These are phyloP conservation scores for Chaetomiaceae sp. DNA, from an alignment of 2,329 filamentous ascomycete species.

Conservation along the genomic window DNA sequence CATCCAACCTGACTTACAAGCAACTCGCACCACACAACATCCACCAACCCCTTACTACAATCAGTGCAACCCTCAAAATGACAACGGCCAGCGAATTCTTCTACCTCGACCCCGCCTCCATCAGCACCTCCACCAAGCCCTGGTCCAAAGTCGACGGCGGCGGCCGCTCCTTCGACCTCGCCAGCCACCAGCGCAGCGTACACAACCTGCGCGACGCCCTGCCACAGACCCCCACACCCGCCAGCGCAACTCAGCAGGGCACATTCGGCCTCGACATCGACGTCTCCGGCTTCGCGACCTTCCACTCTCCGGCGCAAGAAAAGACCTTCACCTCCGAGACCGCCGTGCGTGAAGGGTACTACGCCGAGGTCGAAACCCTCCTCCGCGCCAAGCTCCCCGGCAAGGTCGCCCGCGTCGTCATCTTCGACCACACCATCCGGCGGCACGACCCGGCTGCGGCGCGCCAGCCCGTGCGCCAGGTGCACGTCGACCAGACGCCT, in stretches of 20 bases:
- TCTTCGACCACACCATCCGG: conserved; percentile 69
- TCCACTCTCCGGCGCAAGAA: conserved; percentile 45
- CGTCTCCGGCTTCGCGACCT: conserved; percentile 52
- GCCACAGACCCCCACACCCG: conserved; percentile 5
- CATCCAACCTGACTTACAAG: no score
- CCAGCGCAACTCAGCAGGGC: conserved; percentile 27
- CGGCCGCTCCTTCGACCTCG: conserved; percentile 46
- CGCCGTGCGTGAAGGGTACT: conserved; percentile 52
- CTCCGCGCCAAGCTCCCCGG: conserved; percentile 44
- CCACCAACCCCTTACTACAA: no score
- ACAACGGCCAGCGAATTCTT: conserved; percentile 39
- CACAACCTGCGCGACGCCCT: conserved; percentile 48
- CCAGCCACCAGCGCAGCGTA: conserved; percentile 42
- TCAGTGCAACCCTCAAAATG: conserved; percentile 1
- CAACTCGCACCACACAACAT: no score
- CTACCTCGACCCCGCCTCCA: conserved; percentile 52
- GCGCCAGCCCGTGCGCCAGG: conserved; percentile 60
- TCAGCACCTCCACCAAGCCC: conserved; percentile 39
- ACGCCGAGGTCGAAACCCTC: conserved; percentile 53
- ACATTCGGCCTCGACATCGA: conserved; percentile 46
- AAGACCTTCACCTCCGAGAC: conserved; percentile 50
- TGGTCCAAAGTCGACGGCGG: conserved; percentile 61
- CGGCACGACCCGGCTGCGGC: conserved; percentile 46
- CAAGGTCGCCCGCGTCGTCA: conserved; percentile 39
- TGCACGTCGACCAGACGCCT: conserved; percentile 68